Evolutionary conservation across 2,329 filamentous ascomycete genomes (phyloP), one percentile per base, ranked within the genome.

Genomic region (Penicillium fuscoglaucum): DNA sequence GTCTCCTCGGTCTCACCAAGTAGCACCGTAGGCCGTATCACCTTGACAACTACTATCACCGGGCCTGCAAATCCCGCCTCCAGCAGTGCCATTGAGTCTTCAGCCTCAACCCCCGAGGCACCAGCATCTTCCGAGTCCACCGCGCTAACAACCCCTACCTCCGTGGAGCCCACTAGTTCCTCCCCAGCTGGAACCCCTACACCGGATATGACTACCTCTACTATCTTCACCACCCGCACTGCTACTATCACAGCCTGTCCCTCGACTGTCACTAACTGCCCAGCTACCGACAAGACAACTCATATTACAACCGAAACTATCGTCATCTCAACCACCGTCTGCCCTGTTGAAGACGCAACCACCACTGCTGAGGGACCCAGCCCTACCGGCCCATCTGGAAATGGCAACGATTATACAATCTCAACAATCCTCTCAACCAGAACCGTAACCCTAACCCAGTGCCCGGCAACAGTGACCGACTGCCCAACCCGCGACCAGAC

Each of bases 221-320:
- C 65, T 19, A 58, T 68, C n/a, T 65, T 61, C 44, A 55, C 51
- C 10, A 66, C 64, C 12, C 57, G 48, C 6, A 58, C 59, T 12
- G 60, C 66, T 37, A 71, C 68, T 5, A 58, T 68, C 49, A 70
- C 66, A 6, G 52, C 55, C 9, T 71, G 68, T 29, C 62, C 65
- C 3, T 57, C 68, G 5, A 64, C 60, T 15, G 61, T 70, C 0
- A 67, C 68, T 1, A 35, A 70, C 44, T 72, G 68, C 46, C 68
- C 68, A 40, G 58, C 59, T 12, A 53, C 49, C 15, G 47, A 55
- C 13, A 60, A 60, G 40, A 61, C 57, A 21, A 60, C 60, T 7
- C 56, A 44, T 19, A 37, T 41, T 29, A 67, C 59, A 41, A 69
- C 67, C 2, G 66, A 66, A 41, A 66, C 59, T 9, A 49, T 68